Percentiles rank a stretch among this genome's conserved stretches.
Evolutionary conservation across 1,139 yeast genomes (phyloP).

Genomic region (Candida frijolesensis): DNA sequence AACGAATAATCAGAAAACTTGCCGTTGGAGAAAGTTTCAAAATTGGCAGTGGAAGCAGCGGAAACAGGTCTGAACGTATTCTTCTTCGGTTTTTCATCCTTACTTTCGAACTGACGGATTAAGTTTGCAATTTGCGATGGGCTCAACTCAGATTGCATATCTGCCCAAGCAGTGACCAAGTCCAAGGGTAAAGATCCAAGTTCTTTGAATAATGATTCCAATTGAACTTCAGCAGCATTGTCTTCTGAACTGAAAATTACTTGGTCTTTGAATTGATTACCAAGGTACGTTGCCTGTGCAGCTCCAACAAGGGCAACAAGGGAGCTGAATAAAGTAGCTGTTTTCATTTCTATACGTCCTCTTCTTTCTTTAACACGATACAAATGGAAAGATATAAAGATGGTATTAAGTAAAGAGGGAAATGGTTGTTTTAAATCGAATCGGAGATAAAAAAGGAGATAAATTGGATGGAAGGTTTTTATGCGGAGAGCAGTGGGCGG

Average conservation of each 20-base stretch:
- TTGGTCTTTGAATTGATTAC: constrained; percentile 11
- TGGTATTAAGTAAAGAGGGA: not conserved
- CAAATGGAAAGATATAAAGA: not conserved
- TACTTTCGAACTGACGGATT: constrained; percentile 20
- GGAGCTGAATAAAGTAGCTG: not conserved
- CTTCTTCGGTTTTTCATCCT: constrained; percentile 9
- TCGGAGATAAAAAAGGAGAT: not conserved
- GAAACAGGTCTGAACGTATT: constrained; percentile 6
- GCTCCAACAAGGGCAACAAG: constrained; percentile 8
- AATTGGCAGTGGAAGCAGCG: constrained; percentile 9
- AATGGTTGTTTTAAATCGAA: not conserved
- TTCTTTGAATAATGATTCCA: constrained; percentile 1
- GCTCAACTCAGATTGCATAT: constrained; percentile 22
- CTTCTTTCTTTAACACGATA: not conserved
- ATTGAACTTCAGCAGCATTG: not conserved
- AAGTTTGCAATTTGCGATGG: constrained; percentile 20
- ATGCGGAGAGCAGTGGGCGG: not conserved
- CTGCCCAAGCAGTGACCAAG: constrained; percentile 24
- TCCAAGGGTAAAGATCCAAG: constrained; percentile 5
- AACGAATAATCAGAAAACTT: constrained; percentile 39
- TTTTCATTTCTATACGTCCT: not conserved
- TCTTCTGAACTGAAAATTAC: constrained; percentile 10
- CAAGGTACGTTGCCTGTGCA: constrained; percentile 9
- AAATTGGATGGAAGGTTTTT: not conserved
- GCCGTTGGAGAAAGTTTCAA: constrained; percentile 25